Base-by-base conservation (phyloP, 1,284 basidiomycete genomes). In the Pascua guehoae region DNA sequence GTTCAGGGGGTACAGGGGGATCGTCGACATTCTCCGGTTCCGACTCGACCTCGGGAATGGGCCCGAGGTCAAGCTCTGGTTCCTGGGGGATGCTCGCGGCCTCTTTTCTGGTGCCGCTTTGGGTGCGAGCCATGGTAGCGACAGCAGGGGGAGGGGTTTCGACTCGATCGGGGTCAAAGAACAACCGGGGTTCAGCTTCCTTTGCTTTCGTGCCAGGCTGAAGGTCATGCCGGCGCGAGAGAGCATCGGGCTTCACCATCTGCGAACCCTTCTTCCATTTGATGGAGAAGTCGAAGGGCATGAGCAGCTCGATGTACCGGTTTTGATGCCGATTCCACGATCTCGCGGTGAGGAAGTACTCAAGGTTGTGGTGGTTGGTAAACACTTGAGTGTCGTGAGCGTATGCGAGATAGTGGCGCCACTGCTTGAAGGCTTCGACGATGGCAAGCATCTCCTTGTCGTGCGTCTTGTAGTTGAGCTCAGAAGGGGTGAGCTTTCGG, bases 361-460 rank as follows among this genome's bases (percentile, higher is more conserved):
- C 66, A 0, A 83, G 74, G 56, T 82, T 82, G 32, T 76, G 71
- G 58, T 84, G 81, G 61, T 84, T 79, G 0, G 78, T 77, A 47
- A 70, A 63, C 32, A 82, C 68, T 1, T 66, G 65, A n/a, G 78
- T 61, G 0, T 54, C 16, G 5, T 71, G 43, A 2, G 67, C 50
- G 15, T 77, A 78, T 32, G 68, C 56, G 12, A 75, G 58, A 54
- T 78, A 77, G 41, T 81, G 77, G 16, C 71, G 51, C 79, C 78
- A 82, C 47, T 73, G 63, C 37, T 71, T 32, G 2, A 82, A 65
- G 0, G 75, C 70, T 32, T 66, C 42, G 4, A 82, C 71, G 11
- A 83, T 79, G 0, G 78, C 78, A 0, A 83, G 55, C 51, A 84
- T 58, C 69, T 85, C 81, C 57, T 78, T 74, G 61, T 85, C 79